A percentile compares a stretch with the other conserved stretches of the same genome.
phyloP scores from a whole-genome alignment of 495 filamentous ascomycete species.

The Tuber indicum region DNA sequence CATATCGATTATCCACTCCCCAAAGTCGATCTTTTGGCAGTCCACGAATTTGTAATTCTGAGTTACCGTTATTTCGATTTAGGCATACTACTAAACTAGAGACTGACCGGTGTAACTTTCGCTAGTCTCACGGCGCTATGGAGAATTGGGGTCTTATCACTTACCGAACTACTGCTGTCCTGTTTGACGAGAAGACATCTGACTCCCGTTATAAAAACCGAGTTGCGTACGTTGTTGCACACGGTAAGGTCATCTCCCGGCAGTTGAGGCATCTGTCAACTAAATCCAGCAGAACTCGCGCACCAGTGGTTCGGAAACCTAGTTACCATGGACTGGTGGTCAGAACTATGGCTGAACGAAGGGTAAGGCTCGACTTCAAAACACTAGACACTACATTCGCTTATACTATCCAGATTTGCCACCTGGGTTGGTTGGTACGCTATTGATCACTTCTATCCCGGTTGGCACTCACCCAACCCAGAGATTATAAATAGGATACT shows the following conservation, averaged over 20 bases:
- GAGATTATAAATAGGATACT: constrained; percentile 15
- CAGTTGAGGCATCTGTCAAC: constrained; percentile 1
- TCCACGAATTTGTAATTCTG: constrained; percentile 81
- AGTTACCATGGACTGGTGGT: constrained; percentile 87
- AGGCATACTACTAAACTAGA: constrained; percentile 1
- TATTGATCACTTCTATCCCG: constrained; percentile 79
- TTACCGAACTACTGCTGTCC: constrained; percentile 84
- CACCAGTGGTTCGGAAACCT: constrained; percentile 99
- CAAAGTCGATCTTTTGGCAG: constrained; percentile 88
- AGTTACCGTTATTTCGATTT: constrained; percentile 1
- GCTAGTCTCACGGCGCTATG: constrained; percentile 46
- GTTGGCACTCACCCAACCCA: constrained; percentile 42
- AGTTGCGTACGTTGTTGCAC: constrained; percentile 68
- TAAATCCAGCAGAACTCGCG: constrained; percentile 60
- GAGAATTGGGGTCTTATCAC: constrained; percentile 95
- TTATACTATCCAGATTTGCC: constrained; percentile 57
- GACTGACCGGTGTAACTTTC: constrained; percentile 13
- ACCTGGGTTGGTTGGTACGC: constrained; percentile 98
- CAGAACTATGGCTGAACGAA: constrained; percentile 93
- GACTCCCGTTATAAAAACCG: constrained; percentile 81
- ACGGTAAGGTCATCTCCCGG: constrained; percentile 11
- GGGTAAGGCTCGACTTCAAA: constrained; percentile 36
- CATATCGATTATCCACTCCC: constrained; percentile 91
- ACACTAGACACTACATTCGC: neutral
- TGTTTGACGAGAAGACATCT: constrained; percentile 86